Conservation (phyloP, 2,329 filamentous ascomycete species). For the Colletotrichum sp. region DNA sequence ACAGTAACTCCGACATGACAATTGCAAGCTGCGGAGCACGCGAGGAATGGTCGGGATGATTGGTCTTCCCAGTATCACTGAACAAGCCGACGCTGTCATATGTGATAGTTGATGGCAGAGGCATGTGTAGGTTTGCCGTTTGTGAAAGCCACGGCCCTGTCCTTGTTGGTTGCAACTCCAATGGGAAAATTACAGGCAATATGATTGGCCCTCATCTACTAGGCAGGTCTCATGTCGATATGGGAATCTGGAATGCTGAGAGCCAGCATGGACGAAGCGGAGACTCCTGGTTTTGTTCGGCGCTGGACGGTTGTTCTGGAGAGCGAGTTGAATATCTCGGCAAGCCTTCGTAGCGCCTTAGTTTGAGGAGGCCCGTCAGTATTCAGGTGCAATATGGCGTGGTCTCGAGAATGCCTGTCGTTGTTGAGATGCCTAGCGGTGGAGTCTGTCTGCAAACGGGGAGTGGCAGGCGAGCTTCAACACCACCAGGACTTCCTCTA, state of each 20-base stretch:
- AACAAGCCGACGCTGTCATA: neutral
- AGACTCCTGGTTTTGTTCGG: neutral
- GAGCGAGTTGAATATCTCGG: neutral
- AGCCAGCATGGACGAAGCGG: neutral
- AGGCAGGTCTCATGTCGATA: neutral
- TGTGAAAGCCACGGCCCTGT: neutral
- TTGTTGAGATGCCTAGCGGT: neutral
- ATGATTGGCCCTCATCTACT: neutral
- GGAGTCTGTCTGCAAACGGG: neutral
- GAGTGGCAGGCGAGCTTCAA: neutral
- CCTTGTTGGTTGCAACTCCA: neutral
- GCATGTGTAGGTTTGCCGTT: neutral
- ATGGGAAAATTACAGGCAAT: neutral
- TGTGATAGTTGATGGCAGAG: neutral
- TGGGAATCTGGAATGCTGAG: neutral
- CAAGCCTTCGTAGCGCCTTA: neutral
- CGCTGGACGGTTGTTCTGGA: neutral
- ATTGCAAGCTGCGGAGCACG: neutral
- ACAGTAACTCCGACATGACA: neutral
- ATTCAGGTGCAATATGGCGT: neutral
- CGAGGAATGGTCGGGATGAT: neutral
- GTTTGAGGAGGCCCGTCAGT: neutral
- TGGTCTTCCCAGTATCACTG: neutral
- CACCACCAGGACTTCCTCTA: neutral
- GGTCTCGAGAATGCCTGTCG: neutral